phyloP scores from a whole-genome alignment of 805 yeast species.

The Yarrowia yakushimensis region DNA sequence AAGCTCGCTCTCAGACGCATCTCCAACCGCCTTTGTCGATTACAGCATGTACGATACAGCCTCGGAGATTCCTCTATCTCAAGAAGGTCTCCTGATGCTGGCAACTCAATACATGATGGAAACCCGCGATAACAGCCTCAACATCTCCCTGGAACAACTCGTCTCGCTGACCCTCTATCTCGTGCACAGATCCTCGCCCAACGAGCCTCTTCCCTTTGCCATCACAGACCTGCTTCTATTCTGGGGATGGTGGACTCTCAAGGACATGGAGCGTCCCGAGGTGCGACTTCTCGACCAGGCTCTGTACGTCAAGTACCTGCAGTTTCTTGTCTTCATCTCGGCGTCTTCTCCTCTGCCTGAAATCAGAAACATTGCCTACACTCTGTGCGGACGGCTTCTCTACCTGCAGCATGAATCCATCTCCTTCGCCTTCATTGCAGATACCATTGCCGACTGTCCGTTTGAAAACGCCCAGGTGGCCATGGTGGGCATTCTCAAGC shows the following conservation, averaged over 20 bases:
- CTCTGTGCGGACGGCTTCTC: slow-evolving; percentile 62
- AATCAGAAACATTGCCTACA: slow-evolving; percentile 47
- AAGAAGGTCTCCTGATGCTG: slow-evolving; percentile 37
- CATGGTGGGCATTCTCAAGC: slow-evolving; percentile 61
- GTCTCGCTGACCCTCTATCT: not conserved
- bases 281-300: slow-evolving; percentile 38
- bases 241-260: slow-evolving; percentile 38
- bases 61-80: slow-evolving; percentile 30
- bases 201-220: slow-evolving; percentile 35
- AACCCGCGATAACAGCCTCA: slow-evolving; percentile 26
- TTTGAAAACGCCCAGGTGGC: slow-evolving; percentile 57
- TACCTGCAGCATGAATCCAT: slow-evolving; percentile 54
- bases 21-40: slow-evolving; percentile 8
- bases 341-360: slow-evolving; percentile 42
- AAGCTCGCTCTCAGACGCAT: not conserved
- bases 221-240: slow-evolving; percentile 38
- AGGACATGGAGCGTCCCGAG: slow-evolving; percentile 30
- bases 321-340: slow-evolving; percentile 42
- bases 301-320: slow-evolving; percentile 41
- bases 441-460: slow-evolving; percentile 65
- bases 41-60: slow-evolving; percentile 8
- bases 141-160: slow-evolving; percentile 4
- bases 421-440: slow-evolving; percentile 58
- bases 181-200: slow-evolving; percentile 25
- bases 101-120: slow-evolving; percentile 37